Base-by-base conservation (phyloP, 2,329 filamentous ascomycete species). In the Dothideomycetes sp. region DNA sequence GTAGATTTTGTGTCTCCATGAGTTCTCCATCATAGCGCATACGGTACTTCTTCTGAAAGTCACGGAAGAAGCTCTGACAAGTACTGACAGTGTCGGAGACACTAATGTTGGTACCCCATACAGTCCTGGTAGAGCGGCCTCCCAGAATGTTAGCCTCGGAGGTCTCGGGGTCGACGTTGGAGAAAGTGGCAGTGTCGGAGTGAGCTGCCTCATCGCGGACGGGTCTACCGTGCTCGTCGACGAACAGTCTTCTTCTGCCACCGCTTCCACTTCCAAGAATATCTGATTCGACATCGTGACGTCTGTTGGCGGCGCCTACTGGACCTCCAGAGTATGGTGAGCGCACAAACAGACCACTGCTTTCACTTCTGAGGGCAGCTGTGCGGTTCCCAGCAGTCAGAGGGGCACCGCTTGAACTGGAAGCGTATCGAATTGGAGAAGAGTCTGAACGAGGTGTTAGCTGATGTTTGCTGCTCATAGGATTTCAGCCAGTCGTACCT, bases 71-170 rank as follows among this genome's bases (percentile, higher is more conserved):
- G 49, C 91, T 87, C 56, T 91, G 89, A 69, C 95, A 94, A 0
- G 80, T 73, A 37, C 79, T 76, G 61, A 93, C 84, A 0, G 86
- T 87, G 59, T 96, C 88, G 45, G 85, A 78, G 39, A 98, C 82
- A 4, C 89, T 94, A 35, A 98, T 84, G 27, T 94, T 96, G 30
- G 91, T 98, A 60, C 91, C 91, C 91, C 91, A 98, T 49, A 98
- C 89, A 44, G 93, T 77, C 51, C 82, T 79, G 42, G 82, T 81
- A 27, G 84, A 84, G 44, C 77, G 77, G 2, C 88, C 91, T 27
- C 87, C 89, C 28, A 95, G 75, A 1, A 73, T 76, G 56, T 95
- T 84, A 1, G 91, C 91, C 60, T 98, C 91, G 2, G 89, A 95
- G 5, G 88, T 95, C 48, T 82, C 82, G 1, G 86, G 86, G 50